These are phyloP conservation scores for Hemileccinum rubropunctum DNA, from an alignment of 768 basidiomycete species.

Conservation along the genomic window DNA sequence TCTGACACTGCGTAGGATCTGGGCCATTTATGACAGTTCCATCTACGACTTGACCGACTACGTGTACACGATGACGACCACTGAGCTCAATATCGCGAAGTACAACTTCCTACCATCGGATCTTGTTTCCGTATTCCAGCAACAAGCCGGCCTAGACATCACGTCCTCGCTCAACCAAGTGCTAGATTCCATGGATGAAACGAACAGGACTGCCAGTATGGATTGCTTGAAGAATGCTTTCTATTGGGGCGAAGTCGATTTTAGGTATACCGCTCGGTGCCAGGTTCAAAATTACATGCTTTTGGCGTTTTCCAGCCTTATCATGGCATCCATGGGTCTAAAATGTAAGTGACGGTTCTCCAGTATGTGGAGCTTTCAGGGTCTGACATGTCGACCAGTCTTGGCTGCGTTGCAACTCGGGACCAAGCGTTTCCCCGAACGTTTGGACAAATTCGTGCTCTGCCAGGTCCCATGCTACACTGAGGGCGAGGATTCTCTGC, in stretches of 20 bases:
- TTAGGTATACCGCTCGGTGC: constrained; percentile 53
- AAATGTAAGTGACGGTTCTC: constrained; percentile 49
- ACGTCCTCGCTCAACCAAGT: constrained; percentile 48
- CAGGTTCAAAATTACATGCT: constrained; percentile 61
- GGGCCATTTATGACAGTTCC: constrained; percentile 56
- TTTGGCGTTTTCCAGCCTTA: constrained; percentile 50
- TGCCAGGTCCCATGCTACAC: constrained; percentile 72
- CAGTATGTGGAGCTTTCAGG: not conserved
- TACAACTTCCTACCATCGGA: constrained; percentile 53
- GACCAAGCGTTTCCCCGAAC: constrained; percentile 59
- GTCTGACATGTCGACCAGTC: constrained; percentile 38
- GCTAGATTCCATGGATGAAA: constrained; percentile 39
- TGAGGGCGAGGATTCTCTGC: constrained; percentile 67
- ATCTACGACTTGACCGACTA: constrained; percentile 71
- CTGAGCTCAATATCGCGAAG: constrained; percentile 38
- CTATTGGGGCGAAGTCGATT: constrained; percentile 55
- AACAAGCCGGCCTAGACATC: constrained; percentile 60
- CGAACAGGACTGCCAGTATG: constrained; percentile 38
- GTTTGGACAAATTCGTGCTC: constrained; percentile 66
- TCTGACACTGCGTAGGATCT: constrained; percentile 36
- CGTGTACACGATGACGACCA: constrained; percentile 52
- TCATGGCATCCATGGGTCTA: constrained; percentile 53
- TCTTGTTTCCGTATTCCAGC: constrained; percentile 52
- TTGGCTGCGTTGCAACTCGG: constrained; percentile 62
- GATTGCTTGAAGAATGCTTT: constrained; percentile 62